These are phyloP conservation scores for Verticillium nonalfalfae DNA, from an alignment of 2,329 filamentous ascomycete species.

Conservation along the genomic window DNA sequence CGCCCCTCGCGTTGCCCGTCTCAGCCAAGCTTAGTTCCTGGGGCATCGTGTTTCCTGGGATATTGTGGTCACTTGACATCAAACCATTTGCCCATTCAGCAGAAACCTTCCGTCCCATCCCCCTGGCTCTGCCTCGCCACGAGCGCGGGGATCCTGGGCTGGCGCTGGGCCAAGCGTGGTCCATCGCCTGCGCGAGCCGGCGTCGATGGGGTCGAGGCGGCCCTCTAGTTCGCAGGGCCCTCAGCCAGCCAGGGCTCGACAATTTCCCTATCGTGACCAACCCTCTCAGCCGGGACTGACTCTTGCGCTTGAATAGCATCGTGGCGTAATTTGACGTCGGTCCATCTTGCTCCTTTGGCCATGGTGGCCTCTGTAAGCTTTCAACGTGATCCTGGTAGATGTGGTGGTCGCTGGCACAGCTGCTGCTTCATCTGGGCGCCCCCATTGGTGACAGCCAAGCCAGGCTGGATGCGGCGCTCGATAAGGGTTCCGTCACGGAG, in stretches of 20 bases:
- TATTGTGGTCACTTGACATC: neutral
- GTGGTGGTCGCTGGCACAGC: neutral
- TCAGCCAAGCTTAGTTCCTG: neutral
- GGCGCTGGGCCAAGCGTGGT: neutral
- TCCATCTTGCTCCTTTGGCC: neutral
- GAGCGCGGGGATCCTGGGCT: neutral
- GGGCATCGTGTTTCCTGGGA: neutral
- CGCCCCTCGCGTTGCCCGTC: neutral
- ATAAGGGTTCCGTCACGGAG: neutral
- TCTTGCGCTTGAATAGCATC: neutral
- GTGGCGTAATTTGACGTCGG: neutral
- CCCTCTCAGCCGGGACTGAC: neutral
- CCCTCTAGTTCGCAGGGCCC: neutral
- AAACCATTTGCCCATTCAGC: neutral
- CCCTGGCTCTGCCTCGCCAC: neutral
- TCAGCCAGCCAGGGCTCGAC: neutral
- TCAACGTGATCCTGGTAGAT: neutral
- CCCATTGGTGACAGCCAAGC: neutral
- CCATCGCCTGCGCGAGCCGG: neutral
- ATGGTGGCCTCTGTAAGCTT: neutral
- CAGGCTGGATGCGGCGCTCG: neutral
- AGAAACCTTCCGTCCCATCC: neutral
- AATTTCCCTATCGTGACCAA: neutral
- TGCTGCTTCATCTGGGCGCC: neutral
- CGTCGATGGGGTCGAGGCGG: neutral